Conservation (phyloP, 441 rosid species). For the Erodium chrysanthum region DNA sequence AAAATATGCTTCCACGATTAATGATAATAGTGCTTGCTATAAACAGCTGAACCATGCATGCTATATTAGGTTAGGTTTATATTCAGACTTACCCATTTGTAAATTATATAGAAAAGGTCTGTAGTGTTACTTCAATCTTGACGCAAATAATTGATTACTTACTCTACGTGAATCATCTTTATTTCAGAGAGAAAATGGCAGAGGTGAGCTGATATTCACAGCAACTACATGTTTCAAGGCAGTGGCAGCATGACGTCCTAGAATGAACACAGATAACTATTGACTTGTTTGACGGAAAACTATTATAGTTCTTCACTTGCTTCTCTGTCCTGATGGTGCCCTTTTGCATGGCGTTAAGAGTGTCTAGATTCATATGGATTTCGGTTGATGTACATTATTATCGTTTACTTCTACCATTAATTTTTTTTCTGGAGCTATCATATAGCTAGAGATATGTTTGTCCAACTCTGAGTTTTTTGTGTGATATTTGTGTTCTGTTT, state of each 20-base stretch:
- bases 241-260: conserved; percentile 4
- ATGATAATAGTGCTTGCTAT: neutral
- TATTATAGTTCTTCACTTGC: too few relatives aligned
- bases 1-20: neutral
- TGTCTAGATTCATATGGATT: neutral
- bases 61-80: too few relatives aligned
- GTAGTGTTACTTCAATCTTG: neutral
- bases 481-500: neutral
- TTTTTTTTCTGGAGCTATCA: neutral
- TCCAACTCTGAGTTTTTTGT: neutral
- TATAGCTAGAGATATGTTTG: neutral
- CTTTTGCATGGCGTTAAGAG: neutral
- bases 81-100: neutral
- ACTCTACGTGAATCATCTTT: conserved; percentile 9
- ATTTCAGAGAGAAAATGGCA: conserved; percentile 84
- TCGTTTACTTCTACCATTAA: neutral
- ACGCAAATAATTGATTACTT: neutral
- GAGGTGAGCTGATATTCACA: conserved; percentile 38
- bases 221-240: neutral
- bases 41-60: neutral
- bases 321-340: neutral
- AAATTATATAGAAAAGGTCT: neutral
- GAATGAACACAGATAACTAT: neutral
- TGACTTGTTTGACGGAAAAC: too few relatives aligned
- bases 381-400: neutral